Conservation (phyloP, 106 monocot species). For the Dendrobium officinale region DNA sequence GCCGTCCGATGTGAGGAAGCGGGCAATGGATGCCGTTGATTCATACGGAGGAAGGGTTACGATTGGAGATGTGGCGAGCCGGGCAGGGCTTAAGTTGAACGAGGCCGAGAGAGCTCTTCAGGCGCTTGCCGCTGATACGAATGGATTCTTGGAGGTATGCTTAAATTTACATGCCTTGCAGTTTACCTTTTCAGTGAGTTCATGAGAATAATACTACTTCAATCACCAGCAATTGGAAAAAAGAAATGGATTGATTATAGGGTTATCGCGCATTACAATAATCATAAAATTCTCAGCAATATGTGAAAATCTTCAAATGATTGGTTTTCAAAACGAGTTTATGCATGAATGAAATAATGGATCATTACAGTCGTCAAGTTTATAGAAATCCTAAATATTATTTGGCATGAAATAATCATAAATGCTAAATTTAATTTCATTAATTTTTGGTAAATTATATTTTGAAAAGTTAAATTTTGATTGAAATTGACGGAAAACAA, state of each 20-base stretch:
- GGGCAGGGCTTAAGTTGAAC: conserved; percentile 68
- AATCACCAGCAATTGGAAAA: neutral
- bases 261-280: no score
- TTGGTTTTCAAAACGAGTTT: neutral
- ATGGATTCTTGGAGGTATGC: conserved; percentile 89
- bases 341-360: no score
- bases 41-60: conserved; percentile 77
- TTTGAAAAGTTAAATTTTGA: no score
- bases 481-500: no score
- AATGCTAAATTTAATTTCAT: neutral
- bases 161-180: neutral
- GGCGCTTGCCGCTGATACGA: conserved; percentile 86
- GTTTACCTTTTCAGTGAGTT: neutral
- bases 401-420: neutral
- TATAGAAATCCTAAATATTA: neutral
- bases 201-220: neutral
- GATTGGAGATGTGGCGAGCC: conserved; percentile 78
- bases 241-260: neutral
- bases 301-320: neutral
- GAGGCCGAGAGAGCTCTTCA: conserved; percentile 88
- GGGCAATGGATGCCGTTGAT: conserved; percentile 77
- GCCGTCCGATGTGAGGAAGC: conserved; percentile 56
- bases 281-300: no score
- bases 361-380: neutral
- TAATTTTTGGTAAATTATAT: no score